These are phyloP conservation scores for Coffea eugenioides DNA, from an alignment of 257 asterid genomes.

Conservation along the genomic window DNA sequence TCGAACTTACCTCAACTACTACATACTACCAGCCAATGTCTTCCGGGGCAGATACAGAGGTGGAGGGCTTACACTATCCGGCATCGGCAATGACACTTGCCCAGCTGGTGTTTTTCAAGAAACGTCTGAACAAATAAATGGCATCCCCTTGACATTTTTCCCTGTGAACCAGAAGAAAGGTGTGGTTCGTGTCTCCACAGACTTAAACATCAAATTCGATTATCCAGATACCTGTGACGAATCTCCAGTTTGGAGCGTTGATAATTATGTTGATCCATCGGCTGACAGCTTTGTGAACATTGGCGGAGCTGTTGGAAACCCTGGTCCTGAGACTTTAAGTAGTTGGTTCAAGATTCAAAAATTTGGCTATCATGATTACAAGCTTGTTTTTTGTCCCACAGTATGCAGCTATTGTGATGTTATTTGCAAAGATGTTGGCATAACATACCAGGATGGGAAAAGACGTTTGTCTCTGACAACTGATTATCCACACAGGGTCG, in stretches of 20 bases:
- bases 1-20: slow-evolving; percentile 1
- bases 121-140: not conserved
- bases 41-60: not conserved
- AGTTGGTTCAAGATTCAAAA: slow-evolving; percentile 13
- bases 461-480: slow-evolving; percentile 7
- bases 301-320: slow-evolving; percentile 1
- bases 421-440: slow-evolving; percentile 17
- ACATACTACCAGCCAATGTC: slow-evolving; percentile 8
- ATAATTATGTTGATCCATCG: not conserved
- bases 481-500: slow-evolving; percentile 9
- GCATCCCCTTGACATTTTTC: not conserved
- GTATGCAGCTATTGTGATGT: slow-evolving; percentile 5
- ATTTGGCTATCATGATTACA: not conserved
- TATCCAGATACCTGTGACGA: not conserved
- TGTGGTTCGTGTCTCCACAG: not conserved
- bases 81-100: slow-evolving; percentile 6
- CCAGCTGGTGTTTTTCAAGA: slow-evolving; percentile 3
- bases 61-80: slow-evolving; percentile 5
- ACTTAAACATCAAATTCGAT: slow-evolving; percentile 10
- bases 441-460: slow-evolving; percentile 5
- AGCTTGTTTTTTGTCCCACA: slow-evolving; percentile 12
- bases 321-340: not conserved
- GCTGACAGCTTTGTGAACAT: not conserved
- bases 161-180: not conserved
- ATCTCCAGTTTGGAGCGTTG: slow-evolving; percentile 12